Evolutionary conservation across 176 grass and related monocot species (phyloP).

Genomic region (Stipa capillata): DNA sequence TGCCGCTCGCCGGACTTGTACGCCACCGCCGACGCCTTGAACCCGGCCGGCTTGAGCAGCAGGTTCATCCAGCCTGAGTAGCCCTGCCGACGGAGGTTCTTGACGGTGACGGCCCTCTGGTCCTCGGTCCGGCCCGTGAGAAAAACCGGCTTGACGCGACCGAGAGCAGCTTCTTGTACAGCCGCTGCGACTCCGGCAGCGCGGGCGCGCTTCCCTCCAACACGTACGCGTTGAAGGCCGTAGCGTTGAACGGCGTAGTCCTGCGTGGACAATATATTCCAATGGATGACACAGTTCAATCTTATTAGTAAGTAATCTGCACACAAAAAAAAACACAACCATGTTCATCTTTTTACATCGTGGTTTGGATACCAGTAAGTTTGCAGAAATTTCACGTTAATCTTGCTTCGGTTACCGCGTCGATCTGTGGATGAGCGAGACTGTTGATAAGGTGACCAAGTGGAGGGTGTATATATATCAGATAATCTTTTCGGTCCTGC

Average conservation of each 20-base stretch:
- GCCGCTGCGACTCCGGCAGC: slow-evolving; percentile 28
- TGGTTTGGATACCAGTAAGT: too few species aligned
- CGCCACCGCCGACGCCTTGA: background rate
- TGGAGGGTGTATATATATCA: background rate
- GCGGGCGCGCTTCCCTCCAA: slow-evolving; percentile 11
- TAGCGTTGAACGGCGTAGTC: slow-evolving; percentile 12
- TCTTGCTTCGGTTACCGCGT: too few species aligned
- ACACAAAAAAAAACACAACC: background rate
- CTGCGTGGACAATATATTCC: too few species aligned
- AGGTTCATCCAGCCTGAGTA: slow-evolving; percentile 27
- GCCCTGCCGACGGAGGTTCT: slow-evolving; percentile 21
- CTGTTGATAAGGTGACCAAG: background rate
- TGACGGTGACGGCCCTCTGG: background rate
- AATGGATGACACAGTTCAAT: too few species aligned
- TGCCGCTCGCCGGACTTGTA: slow-evolving; percentile 39
- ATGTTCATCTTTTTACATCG: background rate
- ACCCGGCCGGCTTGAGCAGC: slow-evolving; percentile 25
- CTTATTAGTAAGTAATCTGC: too few species aligned
- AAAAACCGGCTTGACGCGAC: slow-evolving; percentile 38
- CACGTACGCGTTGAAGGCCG: slow-evolving; percentile 30
- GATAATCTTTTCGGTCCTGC: too few species aligned
- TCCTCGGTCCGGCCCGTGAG: slow-evolving; percentile 38
- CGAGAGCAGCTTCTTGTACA: slow-evolving; percentile 20
- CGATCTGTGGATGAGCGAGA: too few species aligned
- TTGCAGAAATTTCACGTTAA: background rate